Percentiles rank a stretch among this genome's conserved stretches.
phyloP scores from a whole-genome alignment of 768 basidiomycete species.

The Suillus occidentalis region DNA sequence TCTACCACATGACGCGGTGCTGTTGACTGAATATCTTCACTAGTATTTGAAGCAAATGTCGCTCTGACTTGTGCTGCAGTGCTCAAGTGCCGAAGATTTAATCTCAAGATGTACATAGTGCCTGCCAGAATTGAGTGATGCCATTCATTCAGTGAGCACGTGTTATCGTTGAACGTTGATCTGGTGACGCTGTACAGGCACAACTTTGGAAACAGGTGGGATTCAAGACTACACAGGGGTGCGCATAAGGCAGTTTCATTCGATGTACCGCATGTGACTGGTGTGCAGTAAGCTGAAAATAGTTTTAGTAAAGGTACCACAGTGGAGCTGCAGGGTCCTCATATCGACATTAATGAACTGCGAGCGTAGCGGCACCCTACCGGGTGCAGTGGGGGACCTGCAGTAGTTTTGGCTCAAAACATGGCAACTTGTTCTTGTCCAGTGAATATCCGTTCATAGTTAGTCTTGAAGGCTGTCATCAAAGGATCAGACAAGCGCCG shows the following conservation, averaged over 20 bases:
- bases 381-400: not conserved
- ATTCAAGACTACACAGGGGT: not conserved
- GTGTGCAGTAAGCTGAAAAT: not conserved
- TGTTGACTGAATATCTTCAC: slow-evolving; percentile 1
- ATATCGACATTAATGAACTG: not conserved
- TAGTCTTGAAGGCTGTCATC: not conserved
- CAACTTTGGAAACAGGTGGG: not conserved
- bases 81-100: not conserved
- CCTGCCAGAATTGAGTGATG: not conserved
- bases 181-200: not conserved
- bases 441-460: not conserved
- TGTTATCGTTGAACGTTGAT: not conserved
- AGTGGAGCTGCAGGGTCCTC: not conserved
- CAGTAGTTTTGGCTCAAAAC: not conserved
- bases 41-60: not conserved
- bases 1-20: not conserved
- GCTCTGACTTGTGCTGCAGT: not conserved
- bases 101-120: not conserved
- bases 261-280: not conserved
- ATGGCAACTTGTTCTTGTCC: not conserved
- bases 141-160: not conserved
- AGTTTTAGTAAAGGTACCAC: not conserved
- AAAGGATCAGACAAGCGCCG: slow-evolving; percentile 52
- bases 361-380: not conserved
- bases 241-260: not conserved